Base-by-base conservation (phyloP, 345 rosid species). In the Gossypium turneri region DNA sequence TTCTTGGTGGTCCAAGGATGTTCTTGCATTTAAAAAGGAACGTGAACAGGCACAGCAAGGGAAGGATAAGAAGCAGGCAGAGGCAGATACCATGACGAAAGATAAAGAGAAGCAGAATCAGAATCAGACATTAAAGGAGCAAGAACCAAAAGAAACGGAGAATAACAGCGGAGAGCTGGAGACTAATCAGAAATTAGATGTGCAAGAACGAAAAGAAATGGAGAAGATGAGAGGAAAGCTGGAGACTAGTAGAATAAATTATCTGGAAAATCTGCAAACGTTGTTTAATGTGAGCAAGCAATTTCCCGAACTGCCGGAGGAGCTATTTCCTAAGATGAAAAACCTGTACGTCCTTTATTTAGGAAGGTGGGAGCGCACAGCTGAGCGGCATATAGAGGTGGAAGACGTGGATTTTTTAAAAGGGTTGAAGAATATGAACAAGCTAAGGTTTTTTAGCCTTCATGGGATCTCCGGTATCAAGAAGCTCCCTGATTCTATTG, bases 401-500 rank as follows among this genome's bases (percentile, higher is more conserved):
- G 86, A 87, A 59, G 75, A 68, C 63, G 72, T 77, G 0, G 75
- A 74, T 9, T 84, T 80, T 59, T 75, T 85, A 67, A 65, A 19
- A 15, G 57, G 81, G 19, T 69, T 84, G 78, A 79, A 68, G 53
- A 51, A 71, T 25, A 73, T 84, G 86, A 84, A 69, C 6, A 77
- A 79, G 15, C 70, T 82, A 48, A 81, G 43, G 65, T 74, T 79
- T 65, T 66, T 90, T 50, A 86, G 92, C 59, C 83, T 88, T 57
- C 92, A 82, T 81, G 92, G 94, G 29, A 79, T 90, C 77, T 86
- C 88, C 34, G 82, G 87, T 56, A 85, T 90, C 51, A 25, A 20
- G 7, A 73, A 63, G 67, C 86, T 87, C 12, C 82, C 82, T 0
- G 25, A 50, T 16, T 76, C 83, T 59, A 41, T 82, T 8, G 70